Evolutionary conservation across 1,284 basidiomycete species (phyloP).

Genomic region (Vanrija sp.): DNA sequence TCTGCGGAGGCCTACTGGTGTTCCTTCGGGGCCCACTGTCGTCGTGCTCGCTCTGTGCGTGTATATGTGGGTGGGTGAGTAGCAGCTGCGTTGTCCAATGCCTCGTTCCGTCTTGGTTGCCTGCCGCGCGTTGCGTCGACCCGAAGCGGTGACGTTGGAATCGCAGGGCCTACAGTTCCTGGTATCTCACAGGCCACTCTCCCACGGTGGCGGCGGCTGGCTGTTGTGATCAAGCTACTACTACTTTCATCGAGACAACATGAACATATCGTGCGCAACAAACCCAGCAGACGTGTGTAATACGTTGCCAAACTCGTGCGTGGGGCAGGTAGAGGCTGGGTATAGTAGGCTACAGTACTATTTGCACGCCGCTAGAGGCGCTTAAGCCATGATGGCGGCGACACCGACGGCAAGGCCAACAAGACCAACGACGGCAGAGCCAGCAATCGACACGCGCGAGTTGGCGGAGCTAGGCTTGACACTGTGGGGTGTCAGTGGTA

Average conservation of each 20-base stretch:
- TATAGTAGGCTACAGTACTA: neutral
- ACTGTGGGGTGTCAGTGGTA: constrained; percentile 4
- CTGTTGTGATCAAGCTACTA: too few relatives aligned
- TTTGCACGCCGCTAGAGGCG: neutral
- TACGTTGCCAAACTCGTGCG: neutral
- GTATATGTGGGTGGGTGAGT: neutral
- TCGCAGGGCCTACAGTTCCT: too few relatives aligned
- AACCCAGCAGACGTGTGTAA: neutral
- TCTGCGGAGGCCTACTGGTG: neutral
- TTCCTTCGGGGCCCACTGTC: neutral
- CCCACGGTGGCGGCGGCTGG: too few relatives aligned
- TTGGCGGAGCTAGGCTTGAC: neutral
- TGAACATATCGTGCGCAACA: neutral
- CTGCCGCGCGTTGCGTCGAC: too few relatives aligned
- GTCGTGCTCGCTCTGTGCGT: neutral
- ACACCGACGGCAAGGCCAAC: constrained; percentile 2
- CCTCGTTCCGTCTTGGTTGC: too few relatives aligned
- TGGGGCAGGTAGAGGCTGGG: neutral
- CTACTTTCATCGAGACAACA: too few relatives aligned
- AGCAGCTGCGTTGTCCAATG: too few relatives aligned
- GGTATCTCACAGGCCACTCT: too few relatives aligned
- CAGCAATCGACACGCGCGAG: neutral
- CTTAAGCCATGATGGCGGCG: constrained; percentile 10
- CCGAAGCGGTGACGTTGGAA: too few relatives aligned
- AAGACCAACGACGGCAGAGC: neutral